These are phyloP conservation scores for Metschnikowia noctiluminum DNA, from an alignment of 805 yeast species.

Conservation along the genomic window DNA sequence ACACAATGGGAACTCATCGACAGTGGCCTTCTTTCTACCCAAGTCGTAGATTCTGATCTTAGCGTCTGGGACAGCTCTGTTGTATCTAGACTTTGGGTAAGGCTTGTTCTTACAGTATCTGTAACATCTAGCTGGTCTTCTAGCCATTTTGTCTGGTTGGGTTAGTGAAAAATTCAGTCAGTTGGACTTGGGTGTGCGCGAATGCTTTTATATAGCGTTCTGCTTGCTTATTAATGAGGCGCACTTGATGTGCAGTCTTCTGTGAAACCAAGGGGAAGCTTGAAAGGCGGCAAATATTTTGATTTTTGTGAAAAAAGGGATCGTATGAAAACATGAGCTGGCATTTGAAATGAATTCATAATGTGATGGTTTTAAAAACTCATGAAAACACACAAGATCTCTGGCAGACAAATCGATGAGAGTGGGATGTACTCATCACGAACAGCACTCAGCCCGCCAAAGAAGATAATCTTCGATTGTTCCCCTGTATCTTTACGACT, in stretches of 20 bases:
- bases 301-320: too few relatives aligned
- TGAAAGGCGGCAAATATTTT: neutral
- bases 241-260: neutral
- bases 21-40: constrained; percentile 99
- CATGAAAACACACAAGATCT: too few relatives aligned
- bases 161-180: constrained; percentile 21
- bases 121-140: constrained; percentile 99
- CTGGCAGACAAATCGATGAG: too few relatives aligned
- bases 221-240: constrained; percentile 6
- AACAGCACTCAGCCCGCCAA: too few relatives aligned
- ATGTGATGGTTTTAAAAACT: too few relatives aligned
- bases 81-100: constrained; percentile 99
- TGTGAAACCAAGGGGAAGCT: neutral
- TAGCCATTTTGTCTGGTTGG: constrained; percentile 78
- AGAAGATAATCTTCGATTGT: too few relatives aligned
- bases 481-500: too few relatives aligned
- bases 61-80: constrained; percentile 99
- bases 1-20: constrained; percentile 99
- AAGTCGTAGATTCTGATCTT: constrained; percentile 98
- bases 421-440: too few relatives aligned
- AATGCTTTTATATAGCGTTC: neutral
- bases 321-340: too few relatives aligned
- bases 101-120: constrained; percentile 99
- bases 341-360: too few relatives aligned
- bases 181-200: neutral